Evolutionary conservation across 192 early-diverging fungal species (phyloP).

Genomic region (Backusella liffmaniae): DNA sequence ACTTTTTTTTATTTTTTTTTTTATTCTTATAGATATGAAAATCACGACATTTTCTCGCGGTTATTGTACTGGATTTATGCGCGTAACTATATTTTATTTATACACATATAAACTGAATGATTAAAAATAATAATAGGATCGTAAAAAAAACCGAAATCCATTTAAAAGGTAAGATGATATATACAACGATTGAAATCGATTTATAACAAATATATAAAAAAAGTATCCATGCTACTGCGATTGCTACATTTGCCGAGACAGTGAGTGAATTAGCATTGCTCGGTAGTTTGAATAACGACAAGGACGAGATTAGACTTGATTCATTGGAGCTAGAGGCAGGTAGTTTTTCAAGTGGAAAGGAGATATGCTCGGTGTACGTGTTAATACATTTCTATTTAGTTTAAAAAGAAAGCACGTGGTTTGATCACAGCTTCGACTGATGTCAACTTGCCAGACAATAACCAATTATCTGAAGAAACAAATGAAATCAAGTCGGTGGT

Average conservation of each 20-base stretch:
- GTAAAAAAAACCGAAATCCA: conserved; percentile 46
- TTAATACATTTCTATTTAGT: conserved; percentile 18
- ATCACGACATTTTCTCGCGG: conserved; percentile 51
- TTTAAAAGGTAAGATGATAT: conserved; percentile 34
- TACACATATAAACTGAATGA: no score
- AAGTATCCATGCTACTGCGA: conserved; percentile 49
- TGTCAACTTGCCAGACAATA: conserved; percentile 16
- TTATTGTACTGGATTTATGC: conserved; percentile 52
- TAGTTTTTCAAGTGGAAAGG: not conserved
- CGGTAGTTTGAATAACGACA: conserved; percentile 40
- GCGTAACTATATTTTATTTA: conserved; percentile 31
- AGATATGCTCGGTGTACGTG: not conserved
- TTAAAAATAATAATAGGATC: conserved; percentile 35
- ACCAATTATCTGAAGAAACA: not conserved
- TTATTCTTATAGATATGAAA: conserved; percentile 8
- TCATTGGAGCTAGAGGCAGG: conserved; percentile 51
- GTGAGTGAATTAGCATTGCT: conserved; percentile 48
- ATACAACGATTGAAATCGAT: no score
- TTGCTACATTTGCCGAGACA: conserved; percentile 56
- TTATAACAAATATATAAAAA: no score
- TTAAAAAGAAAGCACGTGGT: conserved; percentile 41
- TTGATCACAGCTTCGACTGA: conserved; percentile 38
- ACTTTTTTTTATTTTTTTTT: no score
- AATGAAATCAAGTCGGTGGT: conserved; percentile 21
- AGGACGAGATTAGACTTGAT: conserved; percentile 41